Conservation (phyloP, 139 green algal genomes). For the Coelastrella sp. region DNA sequence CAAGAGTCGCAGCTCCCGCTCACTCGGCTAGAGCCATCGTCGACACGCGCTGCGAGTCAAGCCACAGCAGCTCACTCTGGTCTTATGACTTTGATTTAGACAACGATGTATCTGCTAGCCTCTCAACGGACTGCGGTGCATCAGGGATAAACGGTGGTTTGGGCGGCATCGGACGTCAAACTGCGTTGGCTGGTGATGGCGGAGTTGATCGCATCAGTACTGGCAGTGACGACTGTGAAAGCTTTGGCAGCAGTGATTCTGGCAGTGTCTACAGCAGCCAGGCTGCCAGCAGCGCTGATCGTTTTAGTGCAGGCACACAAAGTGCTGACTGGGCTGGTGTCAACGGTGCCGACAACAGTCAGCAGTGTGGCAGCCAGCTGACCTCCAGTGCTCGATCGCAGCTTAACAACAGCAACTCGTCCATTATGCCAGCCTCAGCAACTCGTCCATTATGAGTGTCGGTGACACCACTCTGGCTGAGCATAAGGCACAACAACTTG, state of each 20-base stretch:
- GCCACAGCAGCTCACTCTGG: neutral
- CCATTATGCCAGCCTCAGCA: too few relatives aligned
- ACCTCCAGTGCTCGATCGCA: neutral
- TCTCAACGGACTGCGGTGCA: neutral
- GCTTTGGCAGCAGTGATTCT: constrained; percentile 24
- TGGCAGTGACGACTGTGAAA: constrained; percentile 14
- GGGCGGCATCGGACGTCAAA: neutral
- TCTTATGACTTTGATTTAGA: neutral
- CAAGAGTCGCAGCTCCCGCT: neutral
- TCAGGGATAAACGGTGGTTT: neutral
- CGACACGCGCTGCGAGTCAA: neutral
- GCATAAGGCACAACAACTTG: too few relatives aligned
- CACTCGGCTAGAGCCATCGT: neutral
- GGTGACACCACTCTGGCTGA: too few relatives aligned
- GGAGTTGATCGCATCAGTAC: neutral
- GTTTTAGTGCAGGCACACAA: neutral
- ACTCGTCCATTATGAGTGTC: too few relatives aligned
- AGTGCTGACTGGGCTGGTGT: neutral
- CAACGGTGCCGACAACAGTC: neutral
- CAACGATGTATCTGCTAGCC: neutral
- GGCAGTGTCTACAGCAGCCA: neutral
- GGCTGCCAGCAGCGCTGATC: neutral
- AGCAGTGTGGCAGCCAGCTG: neutral
- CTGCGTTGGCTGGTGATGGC: neutral
- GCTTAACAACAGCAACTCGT: neutral